Percentiles rank a stretch among this genome's conserved stretches.
Evolutionary conservation across 148 eudicot genomes (phyloP).

Genomic region (Limonium bicolor): DNA sequence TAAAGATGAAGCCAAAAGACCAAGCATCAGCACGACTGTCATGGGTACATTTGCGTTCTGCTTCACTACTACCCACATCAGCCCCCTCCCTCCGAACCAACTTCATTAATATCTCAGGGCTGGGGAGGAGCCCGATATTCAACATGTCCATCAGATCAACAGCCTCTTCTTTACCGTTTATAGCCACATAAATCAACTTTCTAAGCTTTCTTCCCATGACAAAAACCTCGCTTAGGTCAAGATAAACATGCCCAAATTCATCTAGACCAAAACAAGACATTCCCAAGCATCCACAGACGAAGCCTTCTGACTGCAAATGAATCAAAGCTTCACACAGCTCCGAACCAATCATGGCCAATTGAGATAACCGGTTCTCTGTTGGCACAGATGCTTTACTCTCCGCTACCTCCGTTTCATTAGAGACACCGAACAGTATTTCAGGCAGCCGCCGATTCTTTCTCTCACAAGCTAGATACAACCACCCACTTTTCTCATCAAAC

Average conservation of each 20-base stretch:
- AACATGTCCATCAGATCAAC: constrained; percentile 6
- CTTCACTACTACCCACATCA: constrained; percentile 13
- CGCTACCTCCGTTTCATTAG: not conserved
- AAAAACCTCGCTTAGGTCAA: constrained; percentile 37
- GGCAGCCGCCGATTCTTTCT: constrained; percentile 14
- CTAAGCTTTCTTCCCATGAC: constrained; percentile 26
- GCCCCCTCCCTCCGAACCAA: constrained; percentile 20
- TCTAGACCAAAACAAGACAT: constrained; percentile 37
- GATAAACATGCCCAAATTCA: constrained; percentile 37
- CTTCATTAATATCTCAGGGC: constrained; percentile 53
- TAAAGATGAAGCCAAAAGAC: constrained; percentile 53
- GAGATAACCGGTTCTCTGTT: constrained; percentile 4
- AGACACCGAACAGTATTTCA: not conserved
- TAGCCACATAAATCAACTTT: constrained; percentile 11
- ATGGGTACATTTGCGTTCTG: constrained; percentile 11
- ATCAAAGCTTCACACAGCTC: constrained; percentile 49
- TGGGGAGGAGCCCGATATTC: constrained; percentile 25
- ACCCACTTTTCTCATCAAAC: constrained; percentile 32
- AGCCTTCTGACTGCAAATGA: constrained; percentile 32
- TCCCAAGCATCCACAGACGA: constrained; percentile 40
- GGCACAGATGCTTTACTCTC: not conserved
- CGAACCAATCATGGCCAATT: constrained; percentile 24
- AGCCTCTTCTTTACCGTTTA: constrained; percentile 2
- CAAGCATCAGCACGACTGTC: constrained; percentile 52
- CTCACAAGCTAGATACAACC: constrained; percentile 41